Evolutionary conservation across 495 filamentous ascomycete genomes (phyloP).

Genomic region (Pseudevernia furfuracea): DNA sequence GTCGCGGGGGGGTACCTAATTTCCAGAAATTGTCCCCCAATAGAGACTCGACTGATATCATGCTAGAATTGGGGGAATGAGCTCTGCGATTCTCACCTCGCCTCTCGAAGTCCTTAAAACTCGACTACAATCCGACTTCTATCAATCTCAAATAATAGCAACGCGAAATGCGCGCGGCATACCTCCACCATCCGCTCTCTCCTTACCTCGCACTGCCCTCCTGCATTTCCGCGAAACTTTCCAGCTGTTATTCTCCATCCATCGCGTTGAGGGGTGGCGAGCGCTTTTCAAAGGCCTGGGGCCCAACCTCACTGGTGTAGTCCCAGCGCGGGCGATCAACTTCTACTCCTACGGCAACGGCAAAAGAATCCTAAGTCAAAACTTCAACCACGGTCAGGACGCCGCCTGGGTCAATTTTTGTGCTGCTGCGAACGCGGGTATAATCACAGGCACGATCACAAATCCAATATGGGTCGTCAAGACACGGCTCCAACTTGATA

Average conservation of each 20-base stretch:
- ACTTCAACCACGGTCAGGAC: conserved; percentile 41
- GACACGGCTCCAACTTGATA: conserved; percentile 52
- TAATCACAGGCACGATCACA: conserved; percentile 52
- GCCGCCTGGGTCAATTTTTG: conserved; percentile 44
- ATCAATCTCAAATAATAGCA: conserved; percentile 57
- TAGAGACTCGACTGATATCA: conserved; percentile 17
- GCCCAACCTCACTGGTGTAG: conserved; percentile 50
- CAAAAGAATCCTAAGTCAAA: conserved; percentile 43
- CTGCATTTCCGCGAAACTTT: conserved; percentile 50
- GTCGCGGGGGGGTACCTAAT: conserved; percentile 71
- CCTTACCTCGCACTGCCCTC: conserved; percentile 39
- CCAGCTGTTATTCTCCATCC: conserved; percentile 49
- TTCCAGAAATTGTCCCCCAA: conserved; percentile 4
- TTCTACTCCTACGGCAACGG: conserved; percentile 55
- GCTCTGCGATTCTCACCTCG: conserved; percentile 73
- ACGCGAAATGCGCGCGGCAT: conserved; percentile 41
- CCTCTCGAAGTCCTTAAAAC: conserved; percentile 90
- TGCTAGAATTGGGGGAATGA: conserved; percentile 75
- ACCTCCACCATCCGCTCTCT: conserved; percentile 38
- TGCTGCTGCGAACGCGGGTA: conserved; percentile 46
- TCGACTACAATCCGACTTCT: conserved; percentile 82
- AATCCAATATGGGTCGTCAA: conserved; percentile 57
- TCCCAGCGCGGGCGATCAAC: conserved; percentile 52
- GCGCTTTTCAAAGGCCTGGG: conserved; percentile 54
- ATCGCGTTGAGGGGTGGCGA: conserved; percentile 47